Conservation (phyloP, 1,139 yeast genomes). For the Diutina pseudorugosa region DNA sequence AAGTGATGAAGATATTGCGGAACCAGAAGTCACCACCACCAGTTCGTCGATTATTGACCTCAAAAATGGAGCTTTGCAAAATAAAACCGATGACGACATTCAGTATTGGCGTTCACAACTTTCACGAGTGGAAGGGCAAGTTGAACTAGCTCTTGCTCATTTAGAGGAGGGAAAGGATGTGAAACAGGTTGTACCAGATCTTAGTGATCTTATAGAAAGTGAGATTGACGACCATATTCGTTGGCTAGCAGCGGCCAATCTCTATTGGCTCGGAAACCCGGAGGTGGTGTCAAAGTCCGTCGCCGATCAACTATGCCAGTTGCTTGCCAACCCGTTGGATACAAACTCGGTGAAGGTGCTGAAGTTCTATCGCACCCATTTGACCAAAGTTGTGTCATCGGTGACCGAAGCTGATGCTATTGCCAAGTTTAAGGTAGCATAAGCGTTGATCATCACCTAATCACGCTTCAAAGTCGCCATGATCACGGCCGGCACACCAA, state of each 20-base stretch:
- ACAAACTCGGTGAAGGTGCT: neutral
- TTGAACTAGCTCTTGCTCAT: neutral
- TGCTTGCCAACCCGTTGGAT: neutral
- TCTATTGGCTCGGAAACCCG: neutral
- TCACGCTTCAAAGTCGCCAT: too few species aligned
- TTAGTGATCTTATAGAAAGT: neutral
- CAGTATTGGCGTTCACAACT: neutral
- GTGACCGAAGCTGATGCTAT: neutral
- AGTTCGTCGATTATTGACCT: neutral
- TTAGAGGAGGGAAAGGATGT: neutral
- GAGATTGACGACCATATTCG: neutral
- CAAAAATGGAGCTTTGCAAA: neutral
- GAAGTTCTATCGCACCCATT: neutral
- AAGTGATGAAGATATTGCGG: neutral
- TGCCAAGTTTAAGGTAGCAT: neutral
- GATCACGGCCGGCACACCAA: too few species aligned
- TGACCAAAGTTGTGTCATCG: neutral
- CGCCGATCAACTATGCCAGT: neutral
- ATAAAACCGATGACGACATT: neutral
- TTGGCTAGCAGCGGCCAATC: neutral
- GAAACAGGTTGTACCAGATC: neutral
- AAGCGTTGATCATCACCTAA: too few species aligned
- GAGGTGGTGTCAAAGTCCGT: neutral
- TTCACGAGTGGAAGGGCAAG: neutral
- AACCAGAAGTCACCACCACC: neutral